These are phyloP conservation scores for Microdochium bolleyi DNA, from an alignment of 2,329 filamentous ascomycete genomes.

Conservation along the genomic window DNA sequence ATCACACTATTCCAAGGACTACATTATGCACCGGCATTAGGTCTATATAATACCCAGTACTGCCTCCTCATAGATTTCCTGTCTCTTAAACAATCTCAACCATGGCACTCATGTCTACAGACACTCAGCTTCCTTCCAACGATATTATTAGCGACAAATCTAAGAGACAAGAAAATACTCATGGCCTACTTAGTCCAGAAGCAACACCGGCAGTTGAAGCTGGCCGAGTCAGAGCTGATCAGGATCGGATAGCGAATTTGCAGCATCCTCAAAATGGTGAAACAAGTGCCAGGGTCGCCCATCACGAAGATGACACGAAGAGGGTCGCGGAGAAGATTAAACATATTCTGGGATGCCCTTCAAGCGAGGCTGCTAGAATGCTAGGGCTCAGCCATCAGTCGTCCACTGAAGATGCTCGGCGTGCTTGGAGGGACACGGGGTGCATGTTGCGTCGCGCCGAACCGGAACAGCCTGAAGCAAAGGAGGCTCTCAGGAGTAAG, in stretches of 20 bases:
- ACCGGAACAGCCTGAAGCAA: not conserved
- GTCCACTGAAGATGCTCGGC: not conserved
- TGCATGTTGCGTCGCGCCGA: not conserved
- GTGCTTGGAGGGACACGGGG: not conserved
- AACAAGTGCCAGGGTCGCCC: not conserved
- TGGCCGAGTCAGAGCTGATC: not conserved
- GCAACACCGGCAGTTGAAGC: not conserved
- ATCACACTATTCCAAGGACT: not conserved
- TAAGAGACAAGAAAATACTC: not conserved
- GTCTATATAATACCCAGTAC: not conserved
- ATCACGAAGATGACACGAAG: not conserved
- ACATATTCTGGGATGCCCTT: not conserved
- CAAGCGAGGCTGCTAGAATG: not conserved
- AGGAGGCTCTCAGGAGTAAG: not conserved
- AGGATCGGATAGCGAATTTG: not conserved
- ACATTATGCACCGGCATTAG: not conserved
- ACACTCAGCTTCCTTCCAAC: not conserved
- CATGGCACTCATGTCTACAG: not conserved
- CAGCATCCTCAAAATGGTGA: not conserved
- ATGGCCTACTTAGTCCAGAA: not conserved
- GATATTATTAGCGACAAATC: not conserved
- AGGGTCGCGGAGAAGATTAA: not conserved
- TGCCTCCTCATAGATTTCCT: not conserved
- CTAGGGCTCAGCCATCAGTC: not conserved
- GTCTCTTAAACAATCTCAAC: not conserved